Base-by-base conservation (phyloP, 345 rosid species). In the Garcia nutans region DNA sequence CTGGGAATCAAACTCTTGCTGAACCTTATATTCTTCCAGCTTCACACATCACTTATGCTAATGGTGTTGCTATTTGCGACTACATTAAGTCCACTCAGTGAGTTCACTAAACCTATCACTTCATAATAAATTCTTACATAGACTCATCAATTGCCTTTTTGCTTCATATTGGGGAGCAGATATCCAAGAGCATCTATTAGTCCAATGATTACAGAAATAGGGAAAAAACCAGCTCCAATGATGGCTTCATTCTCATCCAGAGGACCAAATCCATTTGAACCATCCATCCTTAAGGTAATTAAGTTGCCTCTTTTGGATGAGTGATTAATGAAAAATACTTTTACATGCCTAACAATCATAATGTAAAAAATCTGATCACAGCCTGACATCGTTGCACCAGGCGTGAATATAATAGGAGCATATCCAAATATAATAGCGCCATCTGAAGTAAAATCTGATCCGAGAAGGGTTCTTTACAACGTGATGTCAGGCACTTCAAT, bases 371-470 rank as follows among this genome's bases (percentile, higher is more conserved):
- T 56, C n/a, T 22, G 8, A 58, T 74, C 41, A 5, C 41, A 87
- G 87, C 89, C 87, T 1, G 87, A 82, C 50, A 78, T 87, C 33
- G 82, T 80, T 0, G 89, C 85, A 42, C 89, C 87, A 0, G 87
- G 87, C 12, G 89, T 82, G 41, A 77, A 77, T 47, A 77, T 84
- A 75, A 64, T 86, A 24, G 86, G 86, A 33, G 81, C 87, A 11
- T 78, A 76, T 79, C 16, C 68, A 9, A 26, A 19, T 24, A 19
- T 15, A 72, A 1, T 4, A 44, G 50, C 84, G 33, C 79, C 86
- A 2, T 19, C 71, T 49, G 66, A 64, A 22, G 52, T 5, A 13
- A 31, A 3, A 0, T 74, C 2, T 61, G 78, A 71, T 22, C 37
- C n/a, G 23, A 52, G 79, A 0, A 3, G 68, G 2, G 65, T 24